phyloP scores from a whole-genome alignment of 228 moss, liverwort and hornwort species.

The Sphagnum magellanicum region DNA sequence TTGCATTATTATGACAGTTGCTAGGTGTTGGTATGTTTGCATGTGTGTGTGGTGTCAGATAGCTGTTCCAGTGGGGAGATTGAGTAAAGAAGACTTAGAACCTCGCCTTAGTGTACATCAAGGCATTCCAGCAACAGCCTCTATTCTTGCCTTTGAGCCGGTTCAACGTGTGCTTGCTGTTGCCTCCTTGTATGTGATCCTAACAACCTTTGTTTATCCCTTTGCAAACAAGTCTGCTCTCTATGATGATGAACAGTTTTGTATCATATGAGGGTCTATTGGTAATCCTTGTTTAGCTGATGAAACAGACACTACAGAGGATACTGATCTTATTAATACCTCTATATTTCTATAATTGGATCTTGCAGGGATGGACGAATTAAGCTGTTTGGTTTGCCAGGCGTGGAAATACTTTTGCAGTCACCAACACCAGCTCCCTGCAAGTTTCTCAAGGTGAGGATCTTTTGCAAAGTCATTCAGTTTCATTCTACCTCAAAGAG shows the following conservation, averaged over 20 bases:
- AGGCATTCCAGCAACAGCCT: slow-evolving; percentile 72
- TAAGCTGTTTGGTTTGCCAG: slow-evolving; percentile 79
- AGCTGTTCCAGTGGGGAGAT: slow-evolving; percentile 39
- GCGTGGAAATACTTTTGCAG: slow-evolving; percentile 67
- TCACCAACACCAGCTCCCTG: slow-evolving; percentile 76
- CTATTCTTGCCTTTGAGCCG: slow-evolving; percentile 84
- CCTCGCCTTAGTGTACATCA: slow-evolving; percentile 66
- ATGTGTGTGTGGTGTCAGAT: slow-evolving; percentile 18
- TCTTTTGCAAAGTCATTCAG: not conserved
- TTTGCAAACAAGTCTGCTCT: not conserved
- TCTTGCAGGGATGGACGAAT: slow-evolving; percentile 81
- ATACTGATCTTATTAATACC: not conserved
- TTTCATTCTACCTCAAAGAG: not conserved
- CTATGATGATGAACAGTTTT: not conserved
- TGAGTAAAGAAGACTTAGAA: slow-evolving; percentile 43
- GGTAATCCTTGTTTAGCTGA: no score
- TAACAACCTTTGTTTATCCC: no score
- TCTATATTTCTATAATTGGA: no score
- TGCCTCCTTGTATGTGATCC: slow-evolving; percentile 62
- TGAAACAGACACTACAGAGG: not conserved
- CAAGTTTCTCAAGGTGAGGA: slow-evolving; percentile 78
- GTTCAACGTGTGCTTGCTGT: slow-evolving; percentile 92
- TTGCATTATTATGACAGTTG: no score
- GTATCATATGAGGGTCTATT: not conserved
- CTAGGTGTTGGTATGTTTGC: no score